phyloP scores from a whole-genome alignment of 1,284 basidiomycete species.

The Neonothopanus nambi region DNA sequence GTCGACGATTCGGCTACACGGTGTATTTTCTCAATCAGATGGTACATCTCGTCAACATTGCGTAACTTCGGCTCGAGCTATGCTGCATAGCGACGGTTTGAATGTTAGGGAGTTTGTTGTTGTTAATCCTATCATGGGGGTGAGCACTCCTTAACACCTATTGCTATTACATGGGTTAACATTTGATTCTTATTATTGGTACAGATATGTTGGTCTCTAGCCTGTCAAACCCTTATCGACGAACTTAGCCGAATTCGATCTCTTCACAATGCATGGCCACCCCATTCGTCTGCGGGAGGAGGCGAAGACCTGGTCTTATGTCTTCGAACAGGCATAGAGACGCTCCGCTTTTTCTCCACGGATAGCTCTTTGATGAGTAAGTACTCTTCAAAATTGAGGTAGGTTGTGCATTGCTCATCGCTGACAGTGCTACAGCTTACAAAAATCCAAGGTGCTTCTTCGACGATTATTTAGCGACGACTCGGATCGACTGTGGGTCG shows the following conservation, averaged over 20 bases:
- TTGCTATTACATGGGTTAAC: slow-evolving; percentile 9
- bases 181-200: slow-evolving; percentile 10
- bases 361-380: slow-evolving; percentile 40
- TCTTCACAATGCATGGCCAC: slow-evolving; percentile 26
- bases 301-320: slow-evolving; percentile 38
- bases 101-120: slow-evolving; percentile 37
- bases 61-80: slow-evolving; percentile 39
- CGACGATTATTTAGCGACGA: neutral
- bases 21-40: slow-evolving; percentile 38
- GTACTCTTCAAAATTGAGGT: slow-evolving; percentile 24
- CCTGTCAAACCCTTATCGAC: slow-evolving; percentile 42
- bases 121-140: slow-evolving; percentile 49
- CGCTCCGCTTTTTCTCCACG: slow-evolving; percentile 38
- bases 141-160: slow-evolving; percentile 29
- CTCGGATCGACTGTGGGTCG: too few species aligned
- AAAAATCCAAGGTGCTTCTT: slow-evolving; percentile 33
- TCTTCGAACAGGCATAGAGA: slow-evolving; percentile 35
- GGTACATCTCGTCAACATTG: slow-evolving; percentile 39
- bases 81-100: slow-evolving; percentile 37
- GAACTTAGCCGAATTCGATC: slow-evolving; percentile 40
- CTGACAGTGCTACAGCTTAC: slow-evolving; percentile 38
- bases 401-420: slow-evolving; percentile 11
- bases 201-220: slow-evolving; percentile 45
- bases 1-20: slow-evolving; percentile 44
- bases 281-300: slow-evolving; percentile 16